A percentile compares a stretch with the other conserved stretches of the same genome.
Conservation (phyloP, 768 basidiomycete genomes). For the Lyophyllum atratum region DNA sequence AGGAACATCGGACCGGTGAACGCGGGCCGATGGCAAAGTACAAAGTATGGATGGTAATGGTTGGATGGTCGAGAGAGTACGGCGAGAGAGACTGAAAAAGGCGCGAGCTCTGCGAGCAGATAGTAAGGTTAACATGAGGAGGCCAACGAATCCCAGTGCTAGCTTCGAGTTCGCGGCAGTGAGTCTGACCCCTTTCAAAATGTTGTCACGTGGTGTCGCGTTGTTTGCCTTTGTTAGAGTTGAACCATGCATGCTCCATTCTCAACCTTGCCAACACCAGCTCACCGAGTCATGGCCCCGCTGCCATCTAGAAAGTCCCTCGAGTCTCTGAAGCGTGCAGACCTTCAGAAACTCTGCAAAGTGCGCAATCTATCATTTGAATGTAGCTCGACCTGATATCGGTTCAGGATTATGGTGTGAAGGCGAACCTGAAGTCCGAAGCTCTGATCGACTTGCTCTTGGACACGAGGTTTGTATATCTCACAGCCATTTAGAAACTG, state of each 20-base stretch:
- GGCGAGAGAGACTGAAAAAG: not conserved
- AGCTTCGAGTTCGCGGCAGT: too few species aligned
- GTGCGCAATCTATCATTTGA: slow-evolving; percentile 30
- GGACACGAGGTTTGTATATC: slow-evolving; percentile 47
- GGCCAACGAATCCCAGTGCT: too few species aligned
- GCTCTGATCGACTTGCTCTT: slow-evolving; percentile 75
- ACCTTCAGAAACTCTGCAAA: slow-evolving; percentile 71
- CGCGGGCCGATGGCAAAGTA: not conserved
- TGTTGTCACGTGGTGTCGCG: slow-evolving; percentile 23
- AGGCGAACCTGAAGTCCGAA: slow-evolving; percentile 81
- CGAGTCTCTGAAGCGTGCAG: slow-evolving; percentile 48
- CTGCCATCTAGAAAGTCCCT: slow-evolving; percentile 43
- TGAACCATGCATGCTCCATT: slow-evolving; percentile 15
- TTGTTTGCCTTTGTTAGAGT: slow-evolving; percentile 22
- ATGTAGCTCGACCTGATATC: slow-evolving; percentile 14
- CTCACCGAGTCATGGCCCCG: slow-evolving; percentile 34
- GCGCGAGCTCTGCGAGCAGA: not conserved
- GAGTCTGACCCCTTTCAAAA: not conserved
- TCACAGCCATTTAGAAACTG: not conserved
- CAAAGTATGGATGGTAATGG: not conserved
- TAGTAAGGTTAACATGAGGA: not conserved
- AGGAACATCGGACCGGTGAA: not conserved
- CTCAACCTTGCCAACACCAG: slow-evolving; percentile 16
- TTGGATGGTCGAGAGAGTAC: not conserved
- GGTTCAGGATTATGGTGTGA: slow-evolving; percentile 73